Base-by-base conservation (phyloP, 148 eudicot genomes). In the Cornus suecica region DNA sequence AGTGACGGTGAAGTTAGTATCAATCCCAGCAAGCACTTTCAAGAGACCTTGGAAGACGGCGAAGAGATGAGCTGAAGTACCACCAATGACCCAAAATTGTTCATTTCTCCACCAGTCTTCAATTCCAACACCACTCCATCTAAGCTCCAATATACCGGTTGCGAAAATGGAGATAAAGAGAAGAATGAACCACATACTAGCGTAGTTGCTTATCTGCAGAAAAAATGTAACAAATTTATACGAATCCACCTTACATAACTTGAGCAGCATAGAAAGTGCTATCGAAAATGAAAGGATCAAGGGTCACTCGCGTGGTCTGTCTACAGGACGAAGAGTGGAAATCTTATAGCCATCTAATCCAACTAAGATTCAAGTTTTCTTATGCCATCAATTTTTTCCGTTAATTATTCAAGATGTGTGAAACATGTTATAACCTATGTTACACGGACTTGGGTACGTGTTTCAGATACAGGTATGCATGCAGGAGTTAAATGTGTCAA, bases 101-200 rank as follows among this genome's bases (percentile, higher is more conserved):
- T 88, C 91, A 15, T 88, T 88, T 77, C 91, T 86, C 91, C 91
- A 88, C 91, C 89, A 84, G 70, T 84, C 89, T 27, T 88, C 89
- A 27, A 86, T 88, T 18, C 89, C 73, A 20, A 88, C 91, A 62
- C 88, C 92, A 76, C 89, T 86, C 91, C 91, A 88, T 73, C 88
- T 77, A 83, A 88, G 80, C 74, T 88, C 89, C 51, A 86, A 69
- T 26, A 88, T 84, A 26, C 89, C 88, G 10, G 92, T 88, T 1
- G 86, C 88, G n/a, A 83, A 78, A 78, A 88, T 88, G 75, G 89
- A 86, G 60, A 84, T 65, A 63, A 86, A 88, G 82, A 88, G 89
- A 0, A 84, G 79, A 18, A 88, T 32, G 42, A 83, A 84, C 86
- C 85, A 86, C 18, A 88, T 68, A 37, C 89, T 84, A 34, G 91